Conservation (phyloP, 2,329 filamentous ascomycete species). For the Venturia oleaginea region DNA sequence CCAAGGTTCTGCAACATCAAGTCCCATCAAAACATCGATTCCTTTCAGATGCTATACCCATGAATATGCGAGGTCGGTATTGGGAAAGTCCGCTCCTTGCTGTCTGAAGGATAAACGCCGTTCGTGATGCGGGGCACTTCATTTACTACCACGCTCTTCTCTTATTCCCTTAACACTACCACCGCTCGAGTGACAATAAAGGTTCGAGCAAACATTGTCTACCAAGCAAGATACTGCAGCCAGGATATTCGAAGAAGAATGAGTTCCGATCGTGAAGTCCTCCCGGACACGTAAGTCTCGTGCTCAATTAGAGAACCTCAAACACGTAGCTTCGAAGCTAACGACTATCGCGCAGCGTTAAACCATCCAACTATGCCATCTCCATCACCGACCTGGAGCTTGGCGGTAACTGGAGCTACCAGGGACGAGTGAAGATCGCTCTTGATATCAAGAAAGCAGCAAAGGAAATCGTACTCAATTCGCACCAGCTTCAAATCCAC, state of each 20-base stretch:
- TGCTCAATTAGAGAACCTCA: neutral
- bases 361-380: conserved; percentile 77
- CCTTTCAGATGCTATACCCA: neutral
- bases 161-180: neutral
- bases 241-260: conserved; percentile 10
- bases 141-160: neutral
- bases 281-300: conserved; percentile 28
- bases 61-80: neutral
- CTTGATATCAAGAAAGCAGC: conserved; percentile 62
- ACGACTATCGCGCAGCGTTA: conserved; percentile 44
- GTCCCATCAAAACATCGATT: neutral
- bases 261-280: conserved; percentile 15
- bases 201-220: neutral
- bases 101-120: neutral
- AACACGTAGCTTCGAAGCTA: neutral
- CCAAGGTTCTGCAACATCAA: neutral
- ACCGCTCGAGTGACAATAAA: neutral
- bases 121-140: neutral
- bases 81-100: neutral
- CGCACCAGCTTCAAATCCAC: conserved; percentile 71
- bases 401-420: conserved; percentile 66
- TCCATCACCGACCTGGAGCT: conserved; percentile 71
- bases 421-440: conserved; percentile 76
- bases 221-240: conserved; percentile 10
- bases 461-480: conserved; percentile 74